A percentile compares a stretch with the other conserved stretches of the same genome.
Evolutionary conservation across 495 filamentous ascomycete species (phyloP).

Genomic region (Thozetella sp.): DNA sequence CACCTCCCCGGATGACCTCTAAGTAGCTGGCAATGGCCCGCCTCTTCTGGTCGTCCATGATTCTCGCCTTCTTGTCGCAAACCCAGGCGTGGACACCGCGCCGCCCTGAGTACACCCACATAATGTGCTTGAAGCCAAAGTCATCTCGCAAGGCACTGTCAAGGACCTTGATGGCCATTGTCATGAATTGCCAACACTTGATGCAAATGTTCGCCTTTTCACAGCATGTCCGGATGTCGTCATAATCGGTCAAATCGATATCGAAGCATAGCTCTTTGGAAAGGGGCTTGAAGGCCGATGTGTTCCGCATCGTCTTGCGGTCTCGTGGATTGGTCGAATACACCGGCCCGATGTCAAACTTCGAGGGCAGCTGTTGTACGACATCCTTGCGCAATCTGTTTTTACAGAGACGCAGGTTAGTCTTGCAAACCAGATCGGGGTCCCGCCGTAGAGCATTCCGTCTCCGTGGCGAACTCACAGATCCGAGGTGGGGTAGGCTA

Average conservation of each 20-base stretch:
- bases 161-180: conserved; percentile 94
- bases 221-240: conserved; percentile 94
- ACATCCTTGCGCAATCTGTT: conserved; percentile 87
- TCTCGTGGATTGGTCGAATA: conserved; percentile 93
- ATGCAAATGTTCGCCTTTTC: conserved; percentile 88
- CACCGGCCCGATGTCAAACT: conserved; percentile 97
- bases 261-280: conserved; percentile 96
- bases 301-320: conserved; percentile 82
- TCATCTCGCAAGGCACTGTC: conserved; percentile 86
- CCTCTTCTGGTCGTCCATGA: conserved; percentile 80
- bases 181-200: conserved; percentile 96
- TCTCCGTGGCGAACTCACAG: too few species aligned
- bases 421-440: too few species aligned
- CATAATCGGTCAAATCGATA: conserved; percentile 99
- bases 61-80: conserved; percentile 85
- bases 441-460: too few species aligned
- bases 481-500: conserved; percentile 84
- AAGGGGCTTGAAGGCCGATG: conserved; percentile 70
- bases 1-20: conserved; percentile 81
- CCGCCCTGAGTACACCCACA: conserved; percentile 98
- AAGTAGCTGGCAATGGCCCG: conserved; percentile 85
- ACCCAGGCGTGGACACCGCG: conserved; percentile 98
- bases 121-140: conserved; percentile 93
- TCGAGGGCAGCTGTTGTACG: conserved; percentile 79
- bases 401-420: too few species aligned